These are phyloP conservation scores for Periconia sp. DNA, from an alignment of 2,329 filamentous ascomycete species.

Conservation along the genomic window DNA sequence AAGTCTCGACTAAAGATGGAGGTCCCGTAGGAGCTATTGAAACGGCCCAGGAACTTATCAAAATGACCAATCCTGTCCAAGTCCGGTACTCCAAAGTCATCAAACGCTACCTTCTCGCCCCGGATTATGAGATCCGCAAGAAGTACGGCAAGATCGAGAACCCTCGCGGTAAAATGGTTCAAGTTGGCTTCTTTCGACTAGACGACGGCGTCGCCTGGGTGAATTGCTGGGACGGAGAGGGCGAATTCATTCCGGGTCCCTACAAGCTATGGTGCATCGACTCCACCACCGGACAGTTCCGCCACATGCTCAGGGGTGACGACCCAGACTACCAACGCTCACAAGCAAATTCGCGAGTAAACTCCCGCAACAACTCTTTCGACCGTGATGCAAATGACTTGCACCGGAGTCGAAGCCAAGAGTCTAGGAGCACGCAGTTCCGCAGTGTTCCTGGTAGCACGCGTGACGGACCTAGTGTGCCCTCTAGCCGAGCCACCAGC, in stretches of 20 bases:
- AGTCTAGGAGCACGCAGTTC: conserved; percentile 37
- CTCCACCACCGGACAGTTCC: conserved; percentile 43
- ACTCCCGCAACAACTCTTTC: conserved; percentile 28
- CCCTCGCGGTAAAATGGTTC: conserved; percentile 45
- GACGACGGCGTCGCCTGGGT: conserved; percentile 58
- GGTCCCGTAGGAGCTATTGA: conserved; percentile 13
- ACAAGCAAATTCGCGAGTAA: conserved; percentile 16
- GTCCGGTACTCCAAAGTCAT: conserved; percentile 58
- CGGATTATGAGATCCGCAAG: conserved; percentile 56
- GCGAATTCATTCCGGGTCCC: conserved; percentile 57
- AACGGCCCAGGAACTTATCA: conserved; percentile 23
- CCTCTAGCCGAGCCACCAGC: conserved; percentile 37
- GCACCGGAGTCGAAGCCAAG: conserved; percentile 31
- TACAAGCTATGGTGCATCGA: conserved; percentile 59
- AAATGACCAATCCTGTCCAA: conserved; percentile 36
- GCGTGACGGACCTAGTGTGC: conserved; percentile 30
- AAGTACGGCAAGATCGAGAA: conserved; percentile 49
- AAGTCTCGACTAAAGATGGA: conserved; percentile 26
- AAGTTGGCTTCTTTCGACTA: conserved; percentile 56
- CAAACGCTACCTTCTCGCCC: conserved; percentile 55
- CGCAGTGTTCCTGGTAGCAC: conserved; percentile 30
- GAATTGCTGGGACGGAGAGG: conserved; percentile 56
- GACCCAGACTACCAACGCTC: conserved; percentile 40
- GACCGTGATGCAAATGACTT: conserved; percentile 18
- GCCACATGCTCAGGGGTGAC: conserved; percentile 47